These are phyloP conservation scores for Pyracantha coccinea DNA, from an alignment of 331 rosid species.

Conservation along the genomic window DNA sequence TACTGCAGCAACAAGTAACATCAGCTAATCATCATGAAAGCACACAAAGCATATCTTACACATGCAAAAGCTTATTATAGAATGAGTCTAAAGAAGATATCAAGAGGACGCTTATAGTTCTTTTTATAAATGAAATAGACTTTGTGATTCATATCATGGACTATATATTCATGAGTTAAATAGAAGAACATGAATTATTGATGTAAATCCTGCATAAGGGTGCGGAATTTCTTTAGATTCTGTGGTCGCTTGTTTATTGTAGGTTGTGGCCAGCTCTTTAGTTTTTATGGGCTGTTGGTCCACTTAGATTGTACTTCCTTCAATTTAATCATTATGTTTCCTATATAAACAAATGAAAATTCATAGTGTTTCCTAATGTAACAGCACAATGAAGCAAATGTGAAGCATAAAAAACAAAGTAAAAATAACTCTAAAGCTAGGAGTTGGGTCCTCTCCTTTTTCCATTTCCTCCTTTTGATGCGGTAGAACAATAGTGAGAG, in stretches of 20 bases:
- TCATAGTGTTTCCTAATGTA: neutral
- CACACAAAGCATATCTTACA: neutral
- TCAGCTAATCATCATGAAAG: neutral
- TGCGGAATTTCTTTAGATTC: neutral
- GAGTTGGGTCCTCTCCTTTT: neutral
- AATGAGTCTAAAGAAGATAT: neutral
- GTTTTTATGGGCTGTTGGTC: neutral
- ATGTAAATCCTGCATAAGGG: neutral
- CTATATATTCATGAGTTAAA: neutral
- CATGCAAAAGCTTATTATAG: neutral
- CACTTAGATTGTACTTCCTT: neutral
- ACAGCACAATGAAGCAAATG: neutral
- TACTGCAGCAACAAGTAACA: slow-evolving; percentile 43
- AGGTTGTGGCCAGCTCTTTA: neutral
- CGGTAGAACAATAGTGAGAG: neutral
- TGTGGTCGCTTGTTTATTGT: neutral
- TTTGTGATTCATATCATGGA: neutral
- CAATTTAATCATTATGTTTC: neutral
- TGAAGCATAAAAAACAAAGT: neutral
- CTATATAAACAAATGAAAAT: neutral
- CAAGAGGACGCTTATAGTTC: neutral
- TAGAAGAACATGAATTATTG: neutral
- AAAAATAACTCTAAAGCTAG: neutral
- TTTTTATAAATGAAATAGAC: neutral
- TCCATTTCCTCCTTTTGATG: neutral